These are phyloP conservation scores for Chamaecrista fasciculata DNA, from an alignment of 306 rosid genomes.

Conservation along the genomic window DNA sequence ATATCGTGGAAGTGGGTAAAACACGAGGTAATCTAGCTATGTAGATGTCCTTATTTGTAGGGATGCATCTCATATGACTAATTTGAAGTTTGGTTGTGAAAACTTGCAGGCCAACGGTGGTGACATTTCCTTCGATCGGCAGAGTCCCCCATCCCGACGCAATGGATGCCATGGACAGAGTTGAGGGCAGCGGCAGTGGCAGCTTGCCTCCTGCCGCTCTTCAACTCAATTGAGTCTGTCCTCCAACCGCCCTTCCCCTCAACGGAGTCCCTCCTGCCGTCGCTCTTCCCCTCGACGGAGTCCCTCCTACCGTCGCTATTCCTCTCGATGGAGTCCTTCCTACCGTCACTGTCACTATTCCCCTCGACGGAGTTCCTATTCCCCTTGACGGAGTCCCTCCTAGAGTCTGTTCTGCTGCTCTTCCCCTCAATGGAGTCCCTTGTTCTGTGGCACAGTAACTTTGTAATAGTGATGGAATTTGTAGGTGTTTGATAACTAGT, in stretches of 20 bases:
- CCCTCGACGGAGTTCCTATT: conserved; percentile 18
- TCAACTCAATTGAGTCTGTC: too few species aligned
- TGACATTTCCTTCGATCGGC: not conserved
- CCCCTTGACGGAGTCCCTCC: conserved; percentile 21
- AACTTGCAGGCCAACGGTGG: conserved; percentile 34
- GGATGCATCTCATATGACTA: conserved; percentile 12
- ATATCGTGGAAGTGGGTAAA: not conserved
- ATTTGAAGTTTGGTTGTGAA: not conserved
- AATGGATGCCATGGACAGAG: too few species aligned
- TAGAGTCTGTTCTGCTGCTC: conserved; percentile 10
- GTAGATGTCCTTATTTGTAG: not conserved
- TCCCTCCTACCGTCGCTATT: conserved; percentile 15
- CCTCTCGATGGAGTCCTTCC: too few species aligned
- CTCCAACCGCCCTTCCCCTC: too few species aligned
- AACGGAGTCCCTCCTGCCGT: conserved; percentile 11
- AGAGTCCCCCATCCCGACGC: conserved; percentile 1
- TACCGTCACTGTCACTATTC: conserved; percentile 11
- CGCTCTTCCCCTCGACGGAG: not conserved
- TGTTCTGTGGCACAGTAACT: conserved; percentile 31
- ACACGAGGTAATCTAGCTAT: not conserved
- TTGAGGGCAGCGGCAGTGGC: too few species aligned
- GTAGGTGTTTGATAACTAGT: not conserved
- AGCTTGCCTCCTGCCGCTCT: too few species aligned
- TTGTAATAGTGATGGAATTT: not conserved
- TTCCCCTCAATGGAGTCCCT: conserved; percentile 19